Evolutionary conservation across 78 protist genomes (phyloP).

Genomic region (Paratrimastix pyriformis): DNA sequence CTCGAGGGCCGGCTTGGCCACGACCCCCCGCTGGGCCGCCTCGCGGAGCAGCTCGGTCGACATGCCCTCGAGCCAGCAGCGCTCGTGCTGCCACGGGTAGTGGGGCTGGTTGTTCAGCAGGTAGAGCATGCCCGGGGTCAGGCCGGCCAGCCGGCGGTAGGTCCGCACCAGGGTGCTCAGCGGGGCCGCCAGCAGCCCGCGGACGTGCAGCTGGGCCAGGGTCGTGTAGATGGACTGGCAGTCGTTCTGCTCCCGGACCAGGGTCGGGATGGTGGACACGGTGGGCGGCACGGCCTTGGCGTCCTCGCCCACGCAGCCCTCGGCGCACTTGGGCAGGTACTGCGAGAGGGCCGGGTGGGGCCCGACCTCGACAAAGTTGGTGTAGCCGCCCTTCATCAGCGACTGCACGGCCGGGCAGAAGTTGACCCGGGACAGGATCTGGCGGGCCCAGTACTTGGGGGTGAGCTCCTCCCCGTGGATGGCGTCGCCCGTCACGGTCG

Average conservation of each 20-base stretch:
- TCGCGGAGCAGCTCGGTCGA: not conserved
- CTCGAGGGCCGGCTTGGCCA: too few species aligned
- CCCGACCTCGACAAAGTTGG: not conserved
- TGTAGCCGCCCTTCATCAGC: not conserved
- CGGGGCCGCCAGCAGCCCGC: not conserved
- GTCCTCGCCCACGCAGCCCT: not conserved
- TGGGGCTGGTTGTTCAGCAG: slow-evolving; percentile 1
- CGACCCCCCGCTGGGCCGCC: too few species aligned
- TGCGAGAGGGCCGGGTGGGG: slow-evolving; percentile 6
- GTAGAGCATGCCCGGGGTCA: too few species aligned
- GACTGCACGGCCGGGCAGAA: slow-evolving; percentile 1
- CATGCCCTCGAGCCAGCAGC: not conserved
- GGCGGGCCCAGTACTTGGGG: not conserved
- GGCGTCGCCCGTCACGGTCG: slow-evolving; percentile 9
- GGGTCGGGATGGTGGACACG: not conserved
- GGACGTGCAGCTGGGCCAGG: not conserved
- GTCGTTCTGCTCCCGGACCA: not conserved
- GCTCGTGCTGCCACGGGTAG: slow-evolving; percentile 4
- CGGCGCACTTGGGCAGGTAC: not conserved
- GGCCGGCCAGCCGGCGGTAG: too few species aligned
- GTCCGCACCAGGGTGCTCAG: too few species aligned
- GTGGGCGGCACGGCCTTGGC: not conserved
- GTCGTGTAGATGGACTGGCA: not conserved
- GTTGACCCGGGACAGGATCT: not conserved
- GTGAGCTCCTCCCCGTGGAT: not conserved